These are phyloP conservation scores for Hypoxylon fragiforme DNA, from an alignment of 495 filamentous ascomycete genomes.

Conservation along the genomic window DNA sequence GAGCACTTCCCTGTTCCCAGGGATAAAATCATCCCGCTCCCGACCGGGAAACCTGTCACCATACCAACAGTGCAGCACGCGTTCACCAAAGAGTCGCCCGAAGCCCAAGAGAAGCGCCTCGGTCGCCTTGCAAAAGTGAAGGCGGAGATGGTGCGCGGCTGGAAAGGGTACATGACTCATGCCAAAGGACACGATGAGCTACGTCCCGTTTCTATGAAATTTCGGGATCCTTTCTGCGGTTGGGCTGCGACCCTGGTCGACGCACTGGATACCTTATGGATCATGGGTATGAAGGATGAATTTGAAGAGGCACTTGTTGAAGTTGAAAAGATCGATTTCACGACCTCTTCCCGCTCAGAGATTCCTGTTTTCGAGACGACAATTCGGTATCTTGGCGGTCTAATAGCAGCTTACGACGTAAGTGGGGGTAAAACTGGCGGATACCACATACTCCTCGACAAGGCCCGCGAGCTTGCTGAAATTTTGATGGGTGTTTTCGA, in stretches of 20 bases:
- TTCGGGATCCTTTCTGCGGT: constrained; percentile 79
- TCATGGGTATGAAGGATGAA: constrained; percentile 88
- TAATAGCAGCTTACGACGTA: constrained; percentile 83
- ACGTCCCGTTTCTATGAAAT: constrained; percentile 64
- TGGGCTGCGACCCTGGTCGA: constrained; percentile 97
- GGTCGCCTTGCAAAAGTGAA: constrained; percentile 70
- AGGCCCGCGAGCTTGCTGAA: constrained; percentile 86
- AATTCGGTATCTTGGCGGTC: constrained; percentile 83
- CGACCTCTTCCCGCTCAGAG: constrained; percentile 60
- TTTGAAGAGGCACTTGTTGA: constrained; percentile 83
- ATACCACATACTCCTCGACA: constrained; percentile 73
- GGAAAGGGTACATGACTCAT: constrained; percentile 79
- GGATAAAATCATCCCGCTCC: constrained; percentile 72
- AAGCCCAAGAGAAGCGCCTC: constrained; percentile 63
- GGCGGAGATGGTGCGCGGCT: constrained; percentile 74
- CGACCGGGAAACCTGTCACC: constrained; percentile 65
- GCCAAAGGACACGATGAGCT: constrained; percentile 89
- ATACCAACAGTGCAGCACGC: constrained; percentile 77
- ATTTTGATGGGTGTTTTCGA: constrained; percentile 92
- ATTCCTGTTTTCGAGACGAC: constrained; percentile 88
- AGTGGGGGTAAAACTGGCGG: constrained; percentile 55
- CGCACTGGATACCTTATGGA: constrained; percentile 91
- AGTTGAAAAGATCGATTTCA: constrained; percentile 87
- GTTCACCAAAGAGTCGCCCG: constrained; percentile 65
- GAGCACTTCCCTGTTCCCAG: constrained; percentile 75